phyloP scores from a whole-genome alignment of 345 rosid genomes.

The Citrus inodora region DNA sequence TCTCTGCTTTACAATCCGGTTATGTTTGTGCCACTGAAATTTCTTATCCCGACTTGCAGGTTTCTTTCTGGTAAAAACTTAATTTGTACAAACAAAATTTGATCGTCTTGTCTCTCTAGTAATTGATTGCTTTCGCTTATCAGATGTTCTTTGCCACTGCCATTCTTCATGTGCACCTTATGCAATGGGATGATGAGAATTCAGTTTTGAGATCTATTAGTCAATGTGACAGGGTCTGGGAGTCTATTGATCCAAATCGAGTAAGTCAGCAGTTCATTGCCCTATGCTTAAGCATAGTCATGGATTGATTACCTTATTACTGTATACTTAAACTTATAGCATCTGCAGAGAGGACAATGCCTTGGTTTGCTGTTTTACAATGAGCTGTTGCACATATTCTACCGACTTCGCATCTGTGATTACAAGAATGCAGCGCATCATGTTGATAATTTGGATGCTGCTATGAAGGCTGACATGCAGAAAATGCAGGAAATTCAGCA shows the following conservation, averaged over 20 bases:
- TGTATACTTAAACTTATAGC: constrained; percentile 2
- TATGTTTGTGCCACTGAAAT: constrained; percentile 56
- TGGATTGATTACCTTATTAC: neutral
- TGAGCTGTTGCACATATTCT: constrained; percentile 87
- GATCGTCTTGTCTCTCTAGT: neutral
- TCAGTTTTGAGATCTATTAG: constrained; percentile 61
- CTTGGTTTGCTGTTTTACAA: constrained; percentile 85
- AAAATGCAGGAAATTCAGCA: constrained; percentile 45
- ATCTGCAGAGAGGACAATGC: constrained; percentile 53
- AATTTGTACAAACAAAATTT: neutral
- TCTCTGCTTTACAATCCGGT: constrained; percentile 70
- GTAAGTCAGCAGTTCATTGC: constrained; percentile 34
- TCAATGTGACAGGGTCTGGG: constrained; percentile 77
- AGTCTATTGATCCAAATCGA: constrained; percentile 56
- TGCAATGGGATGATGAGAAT: constrained; percentile 81
- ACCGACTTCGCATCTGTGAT: constrained; percentile 76
- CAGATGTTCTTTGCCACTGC: constrained; percentile 96
- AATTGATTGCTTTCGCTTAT: neutral
- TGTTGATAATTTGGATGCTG: constrained; percentile 82
- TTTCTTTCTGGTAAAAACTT: constrained; percentile 4
- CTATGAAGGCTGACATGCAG: constrained; percentile 72
- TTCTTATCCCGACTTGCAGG: constrained; percentile 78
- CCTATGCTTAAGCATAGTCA: neutral
- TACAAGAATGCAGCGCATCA: constrained; percentile 88
- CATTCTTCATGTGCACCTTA: constrained; percentile 81